phyloP scores from a whole-genome alignment of 192 early-diverging fungal species.

The Cladochytrium replicatum region DNA sequence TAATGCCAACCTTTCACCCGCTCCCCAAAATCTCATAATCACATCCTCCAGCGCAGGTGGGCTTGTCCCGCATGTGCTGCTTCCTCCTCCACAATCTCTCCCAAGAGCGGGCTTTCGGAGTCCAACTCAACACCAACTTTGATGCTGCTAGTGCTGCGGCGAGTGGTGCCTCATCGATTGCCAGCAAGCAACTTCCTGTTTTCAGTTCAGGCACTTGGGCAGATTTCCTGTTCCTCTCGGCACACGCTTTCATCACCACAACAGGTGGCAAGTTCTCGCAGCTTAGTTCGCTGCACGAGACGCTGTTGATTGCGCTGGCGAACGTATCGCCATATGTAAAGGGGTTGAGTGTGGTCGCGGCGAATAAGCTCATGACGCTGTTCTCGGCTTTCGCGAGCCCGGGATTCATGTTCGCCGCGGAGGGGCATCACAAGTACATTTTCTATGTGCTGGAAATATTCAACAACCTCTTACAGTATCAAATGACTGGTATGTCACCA shows the following conservation, averaged over 20 bases:
- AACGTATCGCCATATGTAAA: constrained; percentile 79
- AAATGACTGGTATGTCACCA: constrained; percentile 45
- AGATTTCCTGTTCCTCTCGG: constrained; percentile 73
- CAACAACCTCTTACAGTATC: constrained; percentile 79
- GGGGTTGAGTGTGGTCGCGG: constrained; percentile 56
- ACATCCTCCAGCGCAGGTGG: constrained; percentile 44
- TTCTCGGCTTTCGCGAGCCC: constrained; percentile 70
- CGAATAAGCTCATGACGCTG: constrained; percentile 62
- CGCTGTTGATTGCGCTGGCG: constrained; percentile 62
- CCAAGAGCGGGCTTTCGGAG: constrained; percentile 52
- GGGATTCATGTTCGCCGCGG: constrained; percentile 67
- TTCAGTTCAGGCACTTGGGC: constrained; percentile 41
- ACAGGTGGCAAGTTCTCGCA: constrained; percentile 41
- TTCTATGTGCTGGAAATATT: constrained; percentile 72
- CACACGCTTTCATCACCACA: constrained; percentile 64
- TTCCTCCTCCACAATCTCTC: constrained; percentile 66
- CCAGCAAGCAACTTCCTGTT: constrained; percentile 21
- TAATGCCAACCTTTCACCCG: constrained; percentile 12
- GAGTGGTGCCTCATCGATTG: too few relatives aligned
- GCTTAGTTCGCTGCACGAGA: constrained; percentile 61
- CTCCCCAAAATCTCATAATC: constrained; percentile 3
- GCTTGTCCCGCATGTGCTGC: constrained; percentile 61
- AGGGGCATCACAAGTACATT: constrained; percentile 62
- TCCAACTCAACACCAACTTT: constrained; percentile 55
- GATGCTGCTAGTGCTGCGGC: constrained; percentile 16